Conservation (phyloP, 768 basidiomycete species). For the Cyclocybe aegerita region DNA sequence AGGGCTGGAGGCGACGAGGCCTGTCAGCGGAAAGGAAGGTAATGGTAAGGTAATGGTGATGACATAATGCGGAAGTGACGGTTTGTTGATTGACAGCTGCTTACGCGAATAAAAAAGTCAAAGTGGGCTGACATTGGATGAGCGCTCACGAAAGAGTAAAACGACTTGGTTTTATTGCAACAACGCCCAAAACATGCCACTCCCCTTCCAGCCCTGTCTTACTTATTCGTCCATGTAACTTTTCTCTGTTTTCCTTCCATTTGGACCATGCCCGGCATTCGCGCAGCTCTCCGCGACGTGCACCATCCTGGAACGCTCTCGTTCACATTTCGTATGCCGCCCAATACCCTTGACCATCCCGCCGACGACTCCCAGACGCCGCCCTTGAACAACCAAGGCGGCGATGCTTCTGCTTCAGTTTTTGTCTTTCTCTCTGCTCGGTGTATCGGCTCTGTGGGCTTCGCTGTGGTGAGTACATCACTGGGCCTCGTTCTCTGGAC, state of each 20-base stretch:
- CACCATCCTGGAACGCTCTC: conserved; percentile 8
- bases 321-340: conserved; percentile 17
- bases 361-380: conserved; percentile 6
- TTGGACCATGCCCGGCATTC: conserved; percentile 15
- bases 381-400: conserved; percentile 4
- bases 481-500: not conserved
- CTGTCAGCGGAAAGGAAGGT: not conserved
- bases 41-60: not conserved
- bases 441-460: conserved; percentile 31
- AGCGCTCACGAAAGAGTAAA: conserved; percentile 3
- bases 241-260: conserved; percentile 1
- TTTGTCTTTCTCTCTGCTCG: conserved; percentile 34
- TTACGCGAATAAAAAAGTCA: conserved; percentile 33
- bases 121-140: conserved; percentile 38
- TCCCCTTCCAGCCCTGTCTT: conserved; percentile 12
- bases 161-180: conserved; percentile 2
- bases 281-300: conserved; percentile 4
- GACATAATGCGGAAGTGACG: not conserved
- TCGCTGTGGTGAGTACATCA: conserved; percentile 35
- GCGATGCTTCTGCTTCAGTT: conserved; percentile 16
- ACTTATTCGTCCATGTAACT: conserved; percentile 13
- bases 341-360: conserved; percentile 12
- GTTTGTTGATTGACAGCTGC: conserved; percentile 12
- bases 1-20: not conserved
- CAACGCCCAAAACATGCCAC: conserved; percentile 21